Conservation (phyloP, 805 yeast species). For the Cyberlindnera saturnus region DNA sequence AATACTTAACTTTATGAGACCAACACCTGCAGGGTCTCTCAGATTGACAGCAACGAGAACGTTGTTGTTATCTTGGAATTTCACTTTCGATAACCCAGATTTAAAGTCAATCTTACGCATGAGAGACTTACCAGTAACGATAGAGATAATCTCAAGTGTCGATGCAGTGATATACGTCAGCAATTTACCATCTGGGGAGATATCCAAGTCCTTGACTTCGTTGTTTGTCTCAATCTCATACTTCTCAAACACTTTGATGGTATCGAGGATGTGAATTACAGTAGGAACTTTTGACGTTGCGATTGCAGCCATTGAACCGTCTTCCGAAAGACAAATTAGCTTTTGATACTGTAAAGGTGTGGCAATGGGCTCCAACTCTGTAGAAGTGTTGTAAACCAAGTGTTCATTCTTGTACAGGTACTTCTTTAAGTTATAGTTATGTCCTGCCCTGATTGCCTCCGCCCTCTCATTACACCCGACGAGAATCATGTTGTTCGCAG, state of each 20-base stretch:
- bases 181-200: constrained; percentile 66
- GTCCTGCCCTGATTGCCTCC: constrained; percentile 48
- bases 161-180: constrained; percentile 58
- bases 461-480: constrained; percentile 77
- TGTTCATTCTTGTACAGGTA: constrained; percentile 64
- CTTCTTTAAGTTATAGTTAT: constrained; percentile 65
- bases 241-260: constrained; percentile 48
- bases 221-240: constrained; percentile 52
- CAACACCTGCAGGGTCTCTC: constrained; percentile 12
- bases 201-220: constrained; percentile 58
- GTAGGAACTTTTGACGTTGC: constrained; percentile 70
- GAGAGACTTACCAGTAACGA: constrained; percentile 34
- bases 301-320: constrained; percentile 60
- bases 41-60: constrained; percentile 12
- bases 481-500: constrained; percentile 44
- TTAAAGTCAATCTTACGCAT: constrained; percentile 29
- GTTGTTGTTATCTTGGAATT: constrained; percentile 24
- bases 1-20: constrained; percentile 12
- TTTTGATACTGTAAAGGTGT: constrained; percentile 44
- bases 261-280: constrained; percentile 55
- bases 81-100: constrained; percentile 28
- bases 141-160: constrained; percentile 39
- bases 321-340: constrained; percentile 50
- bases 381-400: constrained; percentile 58
- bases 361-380: constrained; percentile 45